Evolutionary conservation across 108 stramenopile species (phyloP), one percentile per base, ranked within the genome.

Genomic region (Cyclostephanos tholiformis): DNA sequence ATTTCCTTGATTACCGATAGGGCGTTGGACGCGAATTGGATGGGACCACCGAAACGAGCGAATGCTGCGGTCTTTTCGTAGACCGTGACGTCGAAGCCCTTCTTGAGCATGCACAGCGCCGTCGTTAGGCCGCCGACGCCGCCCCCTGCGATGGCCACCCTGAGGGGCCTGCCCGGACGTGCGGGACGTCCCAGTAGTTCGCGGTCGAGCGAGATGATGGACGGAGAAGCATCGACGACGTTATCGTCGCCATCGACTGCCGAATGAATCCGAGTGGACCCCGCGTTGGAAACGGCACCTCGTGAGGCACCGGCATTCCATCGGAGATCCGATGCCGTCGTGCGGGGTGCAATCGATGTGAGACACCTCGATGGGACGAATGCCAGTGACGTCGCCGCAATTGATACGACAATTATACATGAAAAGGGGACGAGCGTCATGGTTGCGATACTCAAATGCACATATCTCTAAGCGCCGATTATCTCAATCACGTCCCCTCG

Each of bases 1-100:
- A 97, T 95, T 76, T 96, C 96, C 85, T 96, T 92, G 58, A 98
- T 74, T 0, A 94, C 91, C 6, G 93, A 93, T 67, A 98, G 82
- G 0, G 98, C 98, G 72, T 98, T 98, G 50, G 95, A 96, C 3
- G 97, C 97, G 59, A 98, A 95, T 84, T 98, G 98, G 69, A 98
- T 98, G 11, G 98, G 98, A 23, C 98, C 98, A 13, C 98, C 98
- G 61, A 98, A 98, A 27, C 97, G 90, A 48, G 94, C 88, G 82
- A 97, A 98, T 55, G 91, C 89, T 5, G 86, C 83, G 1, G 98
- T 97, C 77, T 96, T 96, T 79, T 98, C 98, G 79, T 96, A 97
- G 9, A 98, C 94, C 0, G 96, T 97, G 4, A 97, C 97, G 63
- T 97, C 95, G 69, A 96, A 90, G 11, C 97, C 97, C 71, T 91